Evolutionary conservation across 805 yeast genomes (phyloP).

Genomic region (Pichia cephalocereana): DNA sequence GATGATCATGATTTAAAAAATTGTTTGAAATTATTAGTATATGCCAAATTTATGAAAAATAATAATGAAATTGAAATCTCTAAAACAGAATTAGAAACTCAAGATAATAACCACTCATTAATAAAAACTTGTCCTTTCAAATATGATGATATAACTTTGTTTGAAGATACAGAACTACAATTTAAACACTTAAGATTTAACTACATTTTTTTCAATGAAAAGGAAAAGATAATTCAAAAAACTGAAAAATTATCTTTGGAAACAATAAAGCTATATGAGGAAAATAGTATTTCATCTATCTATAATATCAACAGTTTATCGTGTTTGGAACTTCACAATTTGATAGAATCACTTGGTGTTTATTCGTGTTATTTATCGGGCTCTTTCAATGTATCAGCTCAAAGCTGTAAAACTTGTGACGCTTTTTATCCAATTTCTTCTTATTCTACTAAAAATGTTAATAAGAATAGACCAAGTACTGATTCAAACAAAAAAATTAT

Average conservation of each 20-base stretch:
- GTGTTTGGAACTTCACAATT: background rate
- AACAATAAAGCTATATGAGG: background rate
- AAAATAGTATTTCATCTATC: background rate
- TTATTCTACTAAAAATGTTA: constrained; percentile 9
- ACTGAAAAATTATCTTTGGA: background rate
- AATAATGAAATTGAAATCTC: background rate
- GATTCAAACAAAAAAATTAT: constrained; percentile 12
- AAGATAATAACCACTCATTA: too few relatives aligned
- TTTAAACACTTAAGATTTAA: background rate
- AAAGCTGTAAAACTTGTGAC: constrained; percentile 33
- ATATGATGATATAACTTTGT: too few relatives aligned
- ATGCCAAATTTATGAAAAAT: background rate
- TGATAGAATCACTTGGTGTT: constrained; percentile 26
- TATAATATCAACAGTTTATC: background rate
- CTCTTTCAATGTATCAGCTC: constrained; percentile 26
- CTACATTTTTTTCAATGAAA: background rate
- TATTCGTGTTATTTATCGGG: constrained; percentile 34
- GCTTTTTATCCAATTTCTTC: constrained; percentile 1
- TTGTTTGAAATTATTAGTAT: constrained; percentile 13
- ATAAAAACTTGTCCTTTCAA: too few relatives aligned
- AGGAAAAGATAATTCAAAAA: background rate
- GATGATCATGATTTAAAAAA: constrained; percentile 15
- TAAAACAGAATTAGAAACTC: background rate
- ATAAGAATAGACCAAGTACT: constrained; percentile 24
- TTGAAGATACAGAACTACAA: background rate